Evolutionary conservation across 306 rosid genomes (phyloP).

Genomic region (Gastrolobium bilobum): DNA sequence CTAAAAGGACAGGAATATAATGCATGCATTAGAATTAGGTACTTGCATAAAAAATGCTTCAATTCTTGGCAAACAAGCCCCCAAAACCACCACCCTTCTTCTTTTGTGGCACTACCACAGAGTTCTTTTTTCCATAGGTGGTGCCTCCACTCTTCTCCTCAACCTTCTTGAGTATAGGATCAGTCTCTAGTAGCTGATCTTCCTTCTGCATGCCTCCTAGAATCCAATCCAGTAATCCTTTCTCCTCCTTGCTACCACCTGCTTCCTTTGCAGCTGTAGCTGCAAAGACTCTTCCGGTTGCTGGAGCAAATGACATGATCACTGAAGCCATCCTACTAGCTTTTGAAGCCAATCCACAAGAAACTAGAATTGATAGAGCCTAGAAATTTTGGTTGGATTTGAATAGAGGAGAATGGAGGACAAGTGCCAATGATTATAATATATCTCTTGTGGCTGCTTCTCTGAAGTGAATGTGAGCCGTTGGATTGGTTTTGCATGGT

Average conservation of each 20-base stretch:
- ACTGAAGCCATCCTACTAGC: constrained; percentile 71
- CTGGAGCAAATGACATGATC: constrained; percentile 63
- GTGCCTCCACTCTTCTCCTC: constrained; percentile 63
- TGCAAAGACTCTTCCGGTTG: constrained; percentile 58
- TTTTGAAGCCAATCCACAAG: background rate
- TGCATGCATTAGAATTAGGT: constrained; percentile 13
- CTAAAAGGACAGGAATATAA: constrained; percentile 40
- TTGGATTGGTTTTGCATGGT: constrained; percentile 37
- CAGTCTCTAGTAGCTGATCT: constrained; percentile 76
- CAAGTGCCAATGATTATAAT: constrained; percentile 41
- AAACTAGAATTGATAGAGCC: background rate
- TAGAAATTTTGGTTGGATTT: constrained; percentile 31
- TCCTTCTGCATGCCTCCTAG: constrained; percentile 73
- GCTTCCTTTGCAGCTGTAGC: constrained; percentile 65
- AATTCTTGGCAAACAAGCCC: constrained; percentile 74
- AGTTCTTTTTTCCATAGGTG: constrained; percentile 50
- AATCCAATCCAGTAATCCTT: constrained; percentile 73
- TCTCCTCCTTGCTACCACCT: constrained; percentile 72
- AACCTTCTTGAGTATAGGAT: constrained; percentile 76
- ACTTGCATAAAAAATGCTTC: constrained; percentile 27
- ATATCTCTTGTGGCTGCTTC: constrained; percentile 37
- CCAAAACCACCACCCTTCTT: constrained; percentile 78
- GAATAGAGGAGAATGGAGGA: constrained; percentile 24
- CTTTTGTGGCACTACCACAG: constrained; percentile 70
- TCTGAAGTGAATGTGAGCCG: constrained; percentile 42